These are phyloP conservation scores for Irpex lacteus DNA, from an alignment of 1,284 basidiomycete genomes.

Conservation along the genomic window DNA sequence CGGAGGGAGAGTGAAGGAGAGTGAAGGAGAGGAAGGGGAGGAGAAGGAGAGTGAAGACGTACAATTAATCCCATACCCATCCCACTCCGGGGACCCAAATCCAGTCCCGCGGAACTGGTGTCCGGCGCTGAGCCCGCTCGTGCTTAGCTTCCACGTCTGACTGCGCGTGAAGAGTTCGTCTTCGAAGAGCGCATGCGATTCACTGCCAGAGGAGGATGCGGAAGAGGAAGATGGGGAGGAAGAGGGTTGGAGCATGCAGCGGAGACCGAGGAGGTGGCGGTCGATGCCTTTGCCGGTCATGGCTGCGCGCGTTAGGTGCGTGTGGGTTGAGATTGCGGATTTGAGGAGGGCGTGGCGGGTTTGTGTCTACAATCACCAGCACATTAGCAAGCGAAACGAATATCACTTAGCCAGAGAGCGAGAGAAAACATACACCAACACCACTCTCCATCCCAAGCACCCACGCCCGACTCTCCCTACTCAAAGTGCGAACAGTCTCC, in stretches of 20 bases:
- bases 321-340: slow-evolving; percentile 75
- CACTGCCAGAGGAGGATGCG: too few species aligned
- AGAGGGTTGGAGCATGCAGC: slow-evolving; percentile 51
- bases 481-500: slow-evolving; percentile 86
- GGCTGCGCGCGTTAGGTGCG: slow-evolving; percentile 73
- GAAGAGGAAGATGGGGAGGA: too few species aligned
- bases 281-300: slow-evolving; percentile 88
- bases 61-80: slow-evolving; percentile 95
- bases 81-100: slow-evolving; percentile 77
- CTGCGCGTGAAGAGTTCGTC: slow-evolving; percentile 80
- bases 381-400: too few species aligned
- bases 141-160: slow-evolving; percentile 89
- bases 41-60: slow-evolving; percentile 28
- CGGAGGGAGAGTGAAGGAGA: too few species aligned
- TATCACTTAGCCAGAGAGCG: too few species aligned
- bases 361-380: slow-evolving; percentile 20
- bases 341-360: slow-evolving; percentile 56
- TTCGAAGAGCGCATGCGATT: slow-evolving; percentile 57
- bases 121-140: slow-evolving; percentile 88
- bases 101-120: slow-evolving; percentile 90
- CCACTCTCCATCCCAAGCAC: slow-evolving; percentile 66
- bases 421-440: neutral
- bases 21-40: too few species aligned
- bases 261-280: slow-evolving; percentile 88
- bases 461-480: slow-evolving; percentile 75